Base-by-base conservation (phyloP, 345 rosid genomes). In the Salix arbutifolia region DNA sequence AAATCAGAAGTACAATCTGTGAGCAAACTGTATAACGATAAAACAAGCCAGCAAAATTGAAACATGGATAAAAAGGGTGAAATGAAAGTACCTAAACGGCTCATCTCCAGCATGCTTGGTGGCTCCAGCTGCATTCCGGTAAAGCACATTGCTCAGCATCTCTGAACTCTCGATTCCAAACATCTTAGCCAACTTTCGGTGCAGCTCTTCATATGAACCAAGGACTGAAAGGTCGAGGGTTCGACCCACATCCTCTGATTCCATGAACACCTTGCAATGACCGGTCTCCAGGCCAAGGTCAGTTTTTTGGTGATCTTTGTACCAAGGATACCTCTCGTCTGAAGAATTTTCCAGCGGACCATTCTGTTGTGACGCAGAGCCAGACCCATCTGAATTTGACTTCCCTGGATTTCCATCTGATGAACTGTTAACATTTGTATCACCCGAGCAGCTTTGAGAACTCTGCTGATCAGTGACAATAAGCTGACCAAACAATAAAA, bases 251-350 rank as follows among this genome's bases (percentile, higher is more conserved):
- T 91, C 90, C 25, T 95, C 99, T 0, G 97, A 90, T 81, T 92
- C 94, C 94, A 90, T 79, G 74, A 91, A 95, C 58, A 95, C 96
- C 83, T 92, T 92, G 88, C 99, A 92, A 40, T 90, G 94, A 26
- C 92, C 97, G 1, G 84, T 86, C 79, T 87, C 93, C 77, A 87
- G 70, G 64, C 84, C 82, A 2, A 78, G 76, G 42, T 83, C 89
- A 75, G 78, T 65, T 76, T 88, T 85, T 14, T 82, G 81, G 30
- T 67, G 65, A 76, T 83, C 84, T 77, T 86, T 88, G 83, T 81
- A 82, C 79, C 89, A 80, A 23, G 90, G 89, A 33, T 88, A 89
- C 65, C 90, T 95, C 84, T 81, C 97, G 8, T 91, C 95, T 0
- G 92, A 89, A 19, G 91, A 89, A 77, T 87, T 89, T n/a, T 88